These are phyloP conservation scores for Aphanoascus verrucosus DNA, from an alignment of 2,329 filamentous ascomycete genomes.

Conservation along the genomic window DNA sequence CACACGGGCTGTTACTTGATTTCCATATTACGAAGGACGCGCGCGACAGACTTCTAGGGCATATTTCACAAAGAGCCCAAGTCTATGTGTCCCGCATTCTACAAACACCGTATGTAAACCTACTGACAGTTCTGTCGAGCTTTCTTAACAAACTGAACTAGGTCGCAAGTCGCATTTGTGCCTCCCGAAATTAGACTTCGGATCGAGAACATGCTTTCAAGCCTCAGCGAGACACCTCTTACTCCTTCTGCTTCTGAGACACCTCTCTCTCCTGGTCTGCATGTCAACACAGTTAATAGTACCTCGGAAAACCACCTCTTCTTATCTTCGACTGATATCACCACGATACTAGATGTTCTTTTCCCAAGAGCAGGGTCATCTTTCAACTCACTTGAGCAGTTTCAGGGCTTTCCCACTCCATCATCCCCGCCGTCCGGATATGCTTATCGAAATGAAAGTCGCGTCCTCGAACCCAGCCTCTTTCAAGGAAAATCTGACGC, in stretches of 20 bases:
- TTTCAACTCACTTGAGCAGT: slow-evolving; percentile 18
- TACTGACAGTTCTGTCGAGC: slow-evolving; percentile 21
- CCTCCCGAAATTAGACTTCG: slow-evolving; percentile 27
- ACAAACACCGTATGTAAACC: slow-evolving; percentile 53
- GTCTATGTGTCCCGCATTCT: slow-evolving; percentile 68
- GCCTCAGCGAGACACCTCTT: slow-evolving; percentile 16
- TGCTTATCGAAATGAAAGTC: slow-evolving; percentile 18
- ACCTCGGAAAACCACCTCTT: slow-evolving; percentile 40
- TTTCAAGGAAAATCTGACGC: slow-evolving; percentile 25
- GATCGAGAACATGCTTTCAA: slow-evolving; percentile 32
- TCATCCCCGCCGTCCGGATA: slow-evolving; percentile 21
- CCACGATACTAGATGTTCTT: slow-evolving; percentile 69
- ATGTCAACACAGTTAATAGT: not conserved
- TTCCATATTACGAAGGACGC: slow-evolving; percentile 89
- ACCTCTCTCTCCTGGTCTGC: not conserved
- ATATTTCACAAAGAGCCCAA: slow-evolving; percentile 70
- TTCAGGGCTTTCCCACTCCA: slow-evolving; percentile 22
- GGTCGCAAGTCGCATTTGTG: slow-evolving; percentile 29
- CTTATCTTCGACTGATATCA: slow-evolving; percentile 65
- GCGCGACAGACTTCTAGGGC: slow-evolving; percentile 60
- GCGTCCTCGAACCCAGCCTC: slow-evolving; percentile 25
- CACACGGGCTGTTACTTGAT: slow-evolving; percentile 59
- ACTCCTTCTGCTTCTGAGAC: not conserved
- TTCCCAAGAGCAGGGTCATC: slow-evolving; percentile 47
- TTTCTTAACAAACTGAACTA: slow-evolving; percentile 39